Evolutionary conservation across 805 yeast species (phyloP).

Genomic region (Candida rishiriensis): DNA sequence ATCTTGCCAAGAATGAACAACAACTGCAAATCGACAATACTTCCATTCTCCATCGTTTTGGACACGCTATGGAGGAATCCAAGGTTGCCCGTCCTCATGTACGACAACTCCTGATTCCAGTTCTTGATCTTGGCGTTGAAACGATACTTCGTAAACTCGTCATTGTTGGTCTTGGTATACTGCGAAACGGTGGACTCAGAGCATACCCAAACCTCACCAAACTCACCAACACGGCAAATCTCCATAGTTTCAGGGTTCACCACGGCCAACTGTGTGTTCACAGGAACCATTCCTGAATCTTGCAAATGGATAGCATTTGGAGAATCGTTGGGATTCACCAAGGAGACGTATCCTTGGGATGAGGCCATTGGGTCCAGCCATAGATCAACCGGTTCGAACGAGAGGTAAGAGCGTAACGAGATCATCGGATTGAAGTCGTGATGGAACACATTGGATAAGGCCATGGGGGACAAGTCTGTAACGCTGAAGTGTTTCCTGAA

Average conservation of each 20-base stretch:
- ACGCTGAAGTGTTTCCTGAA: slow-evolving; percentile 60
- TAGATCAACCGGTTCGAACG: slow-evolving; percentile 81
- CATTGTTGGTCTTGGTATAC: slow-evolving; percentile 38
- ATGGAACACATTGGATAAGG: slow-evolving; percentile 73
- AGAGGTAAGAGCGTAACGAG: slow-evolving; percentile 79
- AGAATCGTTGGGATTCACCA: slow-evolving; percentile 68
- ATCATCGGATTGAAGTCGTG: slow-evolving; percentile 80
- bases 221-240: slow-evolving; percentile 83
- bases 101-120: slow-evolving; percentile 59
- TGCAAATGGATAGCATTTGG: slow-evolving; percentile 73
- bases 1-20: slow-evolving; percentile 81
- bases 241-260: slow-evolving; percentile 88
- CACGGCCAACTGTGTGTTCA: slow-evolving; percentile 87
- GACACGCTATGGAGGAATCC: slow-evolving; percentile 84
- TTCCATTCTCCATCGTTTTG: slow-evolving; percentile 23
- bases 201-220: slow-evolving; percentile 96
- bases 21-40: slow-evolving; percentile 55
- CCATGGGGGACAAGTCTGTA: slow-evolving; percentile 59
- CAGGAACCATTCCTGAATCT: slow-evolving; percentile 95
- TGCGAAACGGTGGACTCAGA: slow-evolving; percentile 76
- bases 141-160: slow-evolving; percentile 45
- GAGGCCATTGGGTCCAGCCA: slow-evolving; percentile 84
- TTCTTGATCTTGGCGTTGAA: slow-evolving; percentile 60
- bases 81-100: slow-evolving; percentile 87
- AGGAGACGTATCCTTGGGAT: slow-evolving; percentile 81